Conservation (phyloP, 169 alveolate species). For the Theileria annulata region DNA sequence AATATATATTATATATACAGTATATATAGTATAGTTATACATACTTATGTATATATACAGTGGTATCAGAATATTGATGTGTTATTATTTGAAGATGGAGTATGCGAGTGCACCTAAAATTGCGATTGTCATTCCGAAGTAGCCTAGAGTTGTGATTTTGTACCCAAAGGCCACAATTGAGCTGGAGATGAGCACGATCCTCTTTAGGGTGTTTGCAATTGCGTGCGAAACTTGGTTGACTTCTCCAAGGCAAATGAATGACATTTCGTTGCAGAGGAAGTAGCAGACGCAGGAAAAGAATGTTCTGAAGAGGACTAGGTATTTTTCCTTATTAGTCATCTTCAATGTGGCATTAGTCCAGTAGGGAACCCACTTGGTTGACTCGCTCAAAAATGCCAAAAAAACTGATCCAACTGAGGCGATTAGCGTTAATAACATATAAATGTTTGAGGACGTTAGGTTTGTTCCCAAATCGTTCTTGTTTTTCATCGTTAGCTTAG, state of each 20-base stretch:
- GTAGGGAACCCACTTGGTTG: constrained; percentile 45
- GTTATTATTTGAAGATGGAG: constrained; percentile 61
- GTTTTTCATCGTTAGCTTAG: constrained; percentile 75
- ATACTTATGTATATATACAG: background rate
- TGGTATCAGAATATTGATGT: background rate
- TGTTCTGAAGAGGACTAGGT: constrained; percentile 21
- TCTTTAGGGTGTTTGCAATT: constrained; percentile 79
- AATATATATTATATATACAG: too few relatives aligned
- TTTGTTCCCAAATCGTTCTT: constrained; percentile 73
- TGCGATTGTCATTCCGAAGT: constrained; percentile 77
- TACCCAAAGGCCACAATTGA: constrained; percentile 74
- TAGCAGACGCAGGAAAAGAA: constrained; percentile 75
- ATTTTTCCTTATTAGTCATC: constrained; percentile 37
- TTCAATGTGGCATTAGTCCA: constrained; percentile 60
- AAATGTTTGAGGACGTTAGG: constrained; percentile 71
- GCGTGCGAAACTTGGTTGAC: constrained; percentile 83
- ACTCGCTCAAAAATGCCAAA: constrained; percentile 68
- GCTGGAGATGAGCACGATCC: constrained; percentile 78
- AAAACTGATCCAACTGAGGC: constrained; percentile 77
- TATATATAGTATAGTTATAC: background rate
- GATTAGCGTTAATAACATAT: constrained; percentile 74
- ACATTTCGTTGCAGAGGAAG: constrained; percentile 78
- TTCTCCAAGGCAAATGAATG: constrained; percentile 78
- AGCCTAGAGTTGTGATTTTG: constrained; percentile 74
- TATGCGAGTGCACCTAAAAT: constrained; percentile 76